Conservation (phyloP, 1,284 basidiomycete genomes). For the Kwoniella shivajii region DNA sequence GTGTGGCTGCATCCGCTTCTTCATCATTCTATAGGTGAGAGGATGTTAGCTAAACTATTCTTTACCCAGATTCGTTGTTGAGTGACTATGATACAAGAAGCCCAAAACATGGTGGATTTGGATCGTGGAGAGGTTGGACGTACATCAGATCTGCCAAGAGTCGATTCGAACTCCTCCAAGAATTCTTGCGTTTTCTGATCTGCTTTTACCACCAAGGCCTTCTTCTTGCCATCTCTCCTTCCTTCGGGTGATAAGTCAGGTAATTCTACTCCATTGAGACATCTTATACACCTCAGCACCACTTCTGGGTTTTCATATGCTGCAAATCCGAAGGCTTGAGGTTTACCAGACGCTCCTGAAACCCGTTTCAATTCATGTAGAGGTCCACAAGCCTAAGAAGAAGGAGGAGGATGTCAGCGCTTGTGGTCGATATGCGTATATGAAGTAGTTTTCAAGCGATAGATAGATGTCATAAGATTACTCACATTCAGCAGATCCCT, state of each 20-base stretch:
- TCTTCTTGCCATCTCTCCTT: conserved; percentile 68
- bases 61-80: no score
- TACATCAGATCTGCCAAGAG: conserved; percentile 78
- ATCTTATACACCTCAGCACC: conserved; percentile 74
- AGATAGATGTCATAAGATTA: conserved; percentile 19
- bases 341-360: conserved; percentile 83
- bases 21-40: conserved; percentile 47
- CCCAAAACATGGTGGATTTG: no score
- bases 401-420: background rate
- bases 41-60: background rate
- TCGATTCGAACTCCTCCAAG: conserved; percentile 77
- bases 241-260: conserved; percentile 69
- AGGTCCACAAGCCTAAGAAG: conserved; percentile 75
- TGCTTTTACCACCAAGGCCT: conserved; percentile 86
- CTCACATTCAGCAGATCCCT: conserved; percentile 75
- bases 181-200: conserved; percentile 89
- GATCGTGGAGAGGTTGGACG: conserved; percentile 47
- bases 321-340: conserved; percentile 93
- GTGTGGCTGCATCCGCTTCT: conserved; percentile 45
- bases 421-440: background rate
- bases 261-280: conserved; percentile 81
- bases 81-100: no score
- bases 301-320: conserved; percentile 87
- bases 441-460: background rate
- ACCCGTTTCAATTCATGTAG: conserved; percentile 86